Conservation (phyloP, 2,329 filamentous ascomycete species). For the Venturia nashicola region DNA sequence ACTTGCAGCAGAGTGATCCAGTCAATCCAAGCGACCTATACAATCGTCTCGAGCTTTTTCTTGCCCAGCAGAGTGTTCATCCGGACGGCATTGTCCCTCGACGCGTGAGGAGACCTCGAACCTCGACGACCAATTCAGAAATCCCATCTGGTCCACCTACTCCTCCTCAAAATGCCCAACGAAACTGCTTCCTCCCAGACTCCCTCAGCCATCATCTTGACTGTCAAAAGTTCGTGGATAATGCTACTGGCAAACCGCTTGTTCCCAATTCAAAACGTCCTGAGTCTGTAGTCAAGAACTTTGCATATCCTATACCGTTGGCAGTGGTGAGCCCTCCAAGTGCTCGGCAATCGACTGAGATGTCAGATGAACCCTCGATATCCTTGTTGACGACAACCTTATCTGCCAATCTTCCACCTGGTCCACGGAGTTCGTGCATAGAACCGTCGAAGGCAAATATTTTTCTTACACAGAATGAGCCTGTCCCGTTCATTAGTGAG, state of each 20-base stretch:
- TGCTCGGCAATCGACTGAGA: background rate
- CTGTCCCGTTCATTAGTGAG: background rate
- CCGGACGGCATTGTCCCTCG: background rate
- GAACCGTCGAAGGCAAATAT: background rate
- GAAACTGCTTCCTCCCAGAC: background rate
- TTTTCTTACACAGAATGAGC: background rate
- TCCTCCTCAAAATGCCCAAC: background rate
- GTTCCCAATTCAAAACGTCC: background rate
- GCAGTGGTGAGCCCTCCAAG: background rate
- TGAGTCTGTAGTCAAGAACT: background rate
- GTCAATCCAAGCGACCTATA: constrained; percentile 1
- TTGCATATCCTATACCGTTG: constrained; percentile 1
- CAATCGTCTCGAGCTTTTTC: background rate
- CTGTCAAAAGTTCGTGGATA: background rate
- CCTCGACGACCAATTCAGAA: background rate
- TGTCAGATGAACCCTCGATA: background rate
- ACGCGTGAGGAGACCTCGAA: background rate
- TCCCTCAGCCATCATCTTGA: background rate
- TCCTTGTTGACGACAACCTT: background rate
- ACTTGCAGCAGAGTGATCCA: constrained; percentile 7
- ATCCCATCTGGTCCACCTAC: background rate
- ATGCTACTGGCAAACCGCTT: background rate
- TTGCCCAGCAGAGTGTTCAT: background rate
- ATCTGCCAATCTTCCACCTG: background rate
- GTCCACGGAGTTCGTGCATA: background rate